Base-by-base conservation (phyloP, 257 asterid genomes). In the Capsicum baccatum region DNA sequence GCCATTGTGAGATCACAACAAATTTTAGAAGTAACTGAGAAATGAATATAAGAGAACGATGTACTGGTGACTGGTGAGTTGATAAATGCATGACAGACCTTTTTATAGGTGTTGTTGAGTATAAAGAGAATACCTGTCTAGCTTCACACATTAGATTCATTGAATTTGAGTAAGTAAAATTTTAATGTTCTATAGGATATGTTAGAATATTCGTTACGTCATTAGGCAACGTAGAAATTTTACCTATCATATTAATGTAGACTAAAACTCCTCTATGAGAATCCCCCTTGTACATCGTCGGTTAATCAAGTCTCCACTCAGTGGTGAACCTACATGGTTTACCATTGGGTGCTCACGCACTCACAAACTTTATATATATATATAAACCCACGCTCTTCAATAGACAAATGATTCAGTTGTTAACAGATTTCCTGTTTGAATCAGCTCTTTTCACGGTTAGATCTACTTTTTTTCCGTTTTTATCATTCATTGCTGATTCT, bases 231-330 rank as follows among this genome's bases (percentile, higher is more conserved):
- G 10, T 9, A 17, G 17, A 47, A 42, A 19, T n/a, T 12, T 19
- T 73, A 19, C 57, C 59, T 47, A 11, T 73, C 80, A 47, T 47
- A 19, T n/a, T 73, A 11, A 47, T 6, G 80, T 73, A 47, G 59
- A 12, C 37, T 74, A 21, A 50, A 74, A 74, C 44, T 74, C 80
- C 60, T 48, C 60, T 37, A 37, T 74, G 35, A 48, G 44, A 2
- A 21, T 52, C 44, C 58, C 44, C 50, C 62, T 50, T 74, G 13
- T 74, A 74, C 44, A 50, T 74, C 19, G 60, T 21, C 50, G 60
- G 80, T 74, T 73, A n/a, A 73, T 47, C 80, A 74, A 74, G 39
- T 74, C 79, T 71, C 39, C 44, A 42, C 56, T 71, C 37, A 44
- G 79, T 47, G n/a, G 59, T 48, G 80, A 73, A 48, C 42, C 39